Base-by-base conservation (phyloP, 2,329 filamentous ascomycete genomes). In the Teratosphaeria destructans region DNA sequence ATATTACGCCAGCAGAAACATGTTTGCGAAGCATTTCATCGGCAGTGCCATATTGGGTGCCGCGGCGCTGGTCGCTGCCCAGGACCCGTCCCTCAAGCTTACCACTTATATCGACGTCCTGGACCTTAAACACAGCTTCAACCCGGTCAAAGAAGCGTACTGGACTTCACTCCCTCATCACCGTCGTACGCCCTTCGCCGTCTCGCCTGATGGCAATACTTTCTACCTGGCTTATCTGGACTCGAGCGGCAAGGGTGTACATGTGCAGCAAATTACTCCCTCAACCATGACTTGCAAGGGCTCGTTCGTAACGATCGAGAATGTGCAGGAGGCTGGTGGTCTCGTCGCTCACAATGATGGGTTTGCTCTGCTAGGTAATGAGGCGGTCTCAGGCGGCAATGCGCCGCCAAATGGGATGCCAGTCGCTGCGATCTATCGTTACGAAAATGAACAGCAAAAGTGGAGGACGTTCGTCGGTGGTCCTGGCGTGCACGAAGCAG, bases 181-280 rank as follows among this genome's bases (percentile, higher is more conserved):
- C 68, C 80, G 82, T 54, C 79, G 83, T 57, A 85, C 82, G 12
- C 83, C 83, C 5, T 85, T 85, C 62, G 78, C 82, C n/a, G 75
- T 84, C 35, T 85, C 83, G 0, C 82, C 83, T 2, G 78, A 85
- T 68, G 82, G 82, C 61, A 80, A 79, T 60, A 79, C 77, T 3
- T 83, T 81, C 12, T 85, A 82, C 68, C 68, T 85, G 10, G 83
- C 83, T 10, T 85, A 85, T 65, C 79, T 85, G 16, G 82, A 85
- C 66, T 72, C 75, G 29, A 81, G 77, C 54, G 80, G 78, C 54
- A 81, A 76, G 3, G 80, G 77, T 57, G 81, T 85, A 11, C 80
- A 84, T 66, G 72, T 86, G 19, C 82, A 85, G 69, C 75, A 80
- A 52, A 74, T 86, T 23, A 75, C 84, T 64, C 78, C 81, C 2